phyloP scores from a whole-genome alignment of 176 grass and related monocot species.

The Raddia distichophylla region DNA sequence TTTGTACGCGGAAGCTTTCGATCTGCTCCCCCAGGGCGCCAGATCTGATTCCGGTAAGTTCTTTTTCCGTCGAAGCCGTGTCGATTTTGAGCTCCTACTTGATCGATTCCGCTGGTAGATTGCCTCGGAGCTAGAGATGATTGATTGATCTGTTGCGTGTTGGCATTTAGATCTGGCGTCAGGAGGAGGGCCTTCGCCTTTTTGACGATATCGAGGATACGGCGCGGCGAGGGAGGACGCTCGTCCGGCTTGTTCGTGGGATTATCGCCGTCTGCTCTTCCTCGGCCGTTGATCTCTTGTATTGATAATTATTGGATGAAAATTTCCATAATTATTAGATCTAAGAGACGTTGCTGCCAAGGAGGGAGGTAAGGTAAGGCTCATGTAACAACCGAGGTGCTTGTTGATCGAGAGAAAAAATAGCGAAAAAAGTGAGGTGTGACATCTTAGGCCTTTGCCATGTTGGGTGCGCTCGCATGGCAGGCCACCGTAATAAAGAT shows the following conservation, averaged over 20 bases:
- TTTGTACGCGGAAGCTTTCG: background rate
- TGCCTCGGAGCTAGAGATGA: background rate
- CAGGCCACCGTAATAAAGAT: constrained; percentile 69
- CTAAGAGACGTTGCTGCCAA: constrained; percentile 28
- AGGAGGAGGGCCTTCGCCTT: background rate
- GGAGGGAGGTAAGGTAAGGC: constrained; percentile 49
- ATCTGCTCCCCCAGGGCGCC: background rate
- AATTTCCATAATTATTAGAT: constrained; percentile 61
- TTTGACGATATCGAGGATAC: background rate
- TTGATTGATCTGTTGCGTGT: background rate
- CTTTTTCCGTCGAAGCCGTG: accelerated
- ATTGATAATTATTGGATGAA: constrained; percentile 47
- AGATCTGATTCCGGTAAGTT: background rate
- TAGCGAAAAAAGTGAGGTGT: constrained; percentile 6
- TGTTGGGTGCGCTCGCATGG: constrained; percentile 86
- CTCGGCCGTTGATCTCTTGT: constrained; percentile 34
- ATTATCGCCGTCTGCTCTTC: background rate
- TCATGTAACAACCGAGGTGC: constrained; percentile 32
- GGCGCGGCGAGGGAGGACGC: too few species aligned
- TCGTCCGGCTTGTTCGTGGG: too few species aligned
- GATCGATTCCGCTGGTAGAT: accelerated
- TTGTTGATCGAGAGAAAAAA: background rate
- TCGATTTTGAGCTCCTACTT: background rate
- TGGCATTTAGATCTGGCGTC: background rate
- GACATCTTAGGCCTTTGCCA: constrained; percentile 64